Percentiles rank a stretch among this genome's conserved stretches.
These are phyloP conservation scores for Abrus precatorius DNA, from an alignment of 306 rosid genomes.

Conservation along the genomic window DNA sequence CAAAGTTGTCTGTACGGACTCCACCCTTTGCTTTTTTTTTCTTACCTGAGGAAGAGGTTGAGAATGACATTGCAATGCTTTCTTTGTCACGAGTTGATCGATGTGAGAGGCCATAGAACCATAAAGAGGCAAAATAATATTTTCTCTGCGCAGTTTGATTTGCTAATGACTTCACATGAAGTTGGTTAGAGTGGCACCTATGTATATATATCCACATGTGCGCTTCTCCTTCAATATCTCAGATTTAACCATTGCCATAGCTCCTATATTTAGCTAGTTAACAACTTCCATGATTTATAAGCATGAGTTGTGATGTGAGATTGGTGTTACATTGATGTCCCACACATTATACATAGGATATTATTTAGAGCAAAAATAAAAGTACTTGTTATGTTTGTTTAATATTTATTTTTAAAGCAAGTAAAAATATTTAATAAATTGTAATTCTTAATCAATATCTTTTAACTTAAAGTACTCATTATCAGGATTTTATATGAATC, in stretches of 20 bases:
- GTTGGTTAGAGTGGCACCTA: background rate
- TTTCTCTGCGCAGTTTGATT: background rate
- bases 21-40: background rate
- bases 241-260: background rate
- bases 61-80: conserved; percentile 17
- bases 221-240: conserved; percentile 11
- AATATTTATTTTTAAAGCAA: too few relatives aligned
- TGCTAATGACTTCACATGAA: conserved; percentile 7
- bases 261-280: background rate
- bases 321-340: background rate
- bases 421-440: too few relatives aligned
- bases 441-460: too few relatives aligned
- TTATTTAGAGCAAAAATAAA: too few relatives aligned
- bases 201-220: background rate
- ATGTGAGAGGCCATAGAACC: too few relatives aligned
- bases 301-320: conserved; percentile 1
- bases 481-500: too few relatives aligned
- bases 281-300: background rate
- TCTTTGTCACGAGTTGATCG: too few relatives aligned
- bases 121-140: background rate
- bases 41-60: background rate
- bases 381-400: too few relatives aligned
- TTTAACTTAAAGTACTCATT: too few relatives aligned
- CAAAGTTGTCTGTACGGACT: conserved; percentile 44
- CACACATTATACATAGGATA: background rate